phyloP scores from a whole-genome alignment of 768 basidiomycete species.

The Lentinula edodes region DNA sequence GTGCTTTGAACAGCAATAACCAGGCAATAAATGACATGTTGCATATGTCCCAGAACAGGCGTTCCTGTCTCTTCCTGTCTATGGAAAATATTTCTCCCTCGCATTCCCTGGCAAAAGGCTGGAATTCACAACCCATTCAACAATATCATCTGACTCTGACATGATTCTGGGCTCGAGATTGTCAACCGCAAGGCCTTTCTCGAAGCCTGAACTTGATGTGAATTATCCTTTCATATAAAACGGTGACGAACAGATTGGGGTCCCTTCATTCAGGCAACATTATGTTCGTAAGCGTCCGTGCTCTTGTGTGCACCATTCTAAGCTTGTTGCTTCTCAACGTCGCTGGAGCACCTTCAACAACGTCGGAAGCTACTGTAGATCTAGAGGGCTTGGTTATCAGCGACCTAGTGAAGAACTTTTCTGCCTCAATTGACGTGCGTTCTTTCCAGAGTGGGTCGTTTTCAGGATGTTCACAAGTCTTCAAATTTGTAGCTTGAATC shows the following conservation, averaged over 20 bases:
- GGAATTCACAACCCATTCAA: neutral
- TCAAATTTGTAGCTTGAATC: slow-evolving; percentile 25
- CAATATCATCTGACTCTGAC: neutral
- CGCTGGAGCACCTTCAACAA: slow-evolving; percentile 12
- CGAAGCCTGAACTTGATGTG: neutral
- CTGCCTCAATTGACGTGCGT: slow-evolving; percentile 32
- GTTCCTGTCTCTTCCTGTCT: neutral
- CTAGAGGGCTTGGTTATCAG: slow-evolving; percentile 22
- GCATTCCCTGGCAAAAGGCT: neutral
- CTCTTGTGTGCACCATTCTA: slow-evolving; percentile 1
- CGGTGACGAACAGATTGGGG: neutral
- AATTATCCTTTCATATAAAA: neutral
- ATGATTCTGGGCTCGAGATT: neutral
- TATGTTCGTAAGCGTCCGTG: neutral
- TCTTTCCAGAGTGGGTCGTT: neutral
- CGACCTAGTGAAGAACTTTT: slow-evolving; percentile 34
- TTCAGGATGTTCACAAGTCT: neutral
- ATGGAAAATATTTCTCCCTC: neutral
- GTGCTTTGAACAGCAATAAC: neutral
- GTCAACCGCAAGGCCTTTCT: neutral
- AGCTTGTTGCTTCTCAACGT: slow-evolving; percentile 18
- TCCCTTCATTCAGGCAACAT: neutral
- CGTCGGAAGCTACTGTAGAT: slow-evolving; percentile 3
- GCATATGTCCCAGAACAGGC: neutral
- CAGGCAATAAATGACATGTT: neutral